Base-by-base conservation (phyloP, 805 yeast genomes). In the Candida chauliodis region DNA sequence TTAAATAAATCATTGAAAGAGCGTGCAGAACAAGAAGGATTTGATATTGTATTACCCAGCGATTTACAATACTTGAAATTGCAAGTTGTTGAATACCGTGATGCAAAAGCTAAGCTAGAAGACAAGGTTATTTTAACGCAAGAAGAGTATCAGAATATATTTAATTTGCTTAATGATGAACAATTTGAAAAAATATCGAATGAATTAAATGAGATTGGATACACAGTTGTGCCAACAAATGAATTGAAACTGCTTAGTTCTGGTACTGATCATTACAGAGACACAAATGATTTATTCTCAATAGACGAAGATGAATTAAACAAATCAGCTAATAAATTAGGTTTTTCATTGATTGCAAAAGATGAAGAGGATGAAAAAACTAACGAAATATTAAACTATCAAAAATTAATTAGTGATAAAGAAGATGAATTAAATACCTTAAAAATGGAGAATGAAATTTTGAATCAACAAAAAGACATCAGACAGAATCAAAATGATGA, bases 121-220 rank as follows among this genome's bases (percentile, higher is more conserved):
- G 50, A 50, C 8, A 48, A 48, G 15, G 16, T 27, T 15, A 27
- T 27, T 15, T 11, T 27, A 4, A 27, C 30, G 13, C 10, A 27
- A 16, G 30, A 27, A 16, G 30, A 27, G 14, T 27, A 15, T 15
- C 8, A 27, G 5, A 27, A 27, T 4, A 11, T 6, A 9, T 26
- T 8, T 6, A 29, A 29, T 18, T 8, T 16, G n/a, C 10, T 29
- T 8, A 33, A 33, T 23, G 29, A 33, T 14, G 29, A 23, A 5
- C 6, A 33, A 11, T 39, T 32, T 28, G 36, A 34, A 24, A 34
- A 15, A 33, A 10, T 33, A 24, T 33, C 36, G 4, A 23, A 34
- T 23, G 26, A 34, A 28, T 31, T 39, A 15, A 19, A 18, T 13
- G 34, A 29, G 10, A 8, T 44, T 63, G 2, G 96, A 93, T 39